Evolutionary conservation across 202 grass and related monocot genomes (phyloP).

Genomic region (Zizania palustris): DNA sequence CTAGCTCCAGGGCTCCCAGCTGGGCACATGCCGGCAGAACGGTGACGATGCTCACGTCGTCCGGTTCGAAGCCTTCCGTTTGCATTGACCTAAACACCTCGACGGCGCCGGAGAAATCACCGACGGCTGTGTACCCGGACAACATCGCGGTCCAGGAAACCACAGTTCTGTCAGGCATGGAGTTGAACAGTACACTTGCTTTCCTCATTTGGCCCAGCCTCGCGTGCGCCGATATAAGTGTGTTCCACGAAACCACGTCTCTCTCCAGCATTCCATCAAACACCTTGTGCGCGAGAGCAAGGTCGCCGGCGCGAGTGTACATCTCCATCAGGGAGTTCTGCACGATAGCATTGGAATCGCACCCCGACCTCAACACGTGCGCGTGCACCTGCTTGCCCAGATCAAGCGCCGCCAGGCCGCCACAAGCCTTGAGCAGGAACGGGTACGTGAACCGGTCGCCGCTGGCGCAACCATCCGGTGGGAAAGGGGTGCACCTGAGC

Average conservation of each 20-base stretch:
- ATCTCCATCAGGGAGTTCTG: slow-evolving; percentile 69
- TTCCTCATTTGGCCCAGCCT: slow-evolving; percentile 55
- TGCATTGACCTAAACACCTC: slow-evolving; percentile 75
- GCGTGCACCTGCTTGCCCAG: slow-evolving; percentile 54
- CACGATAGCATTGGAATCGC: slow-evolving; percentile 47
- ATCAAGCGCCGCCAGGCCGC: slow-evolving; percentile 15
- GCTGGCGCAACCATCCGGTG: neutral
- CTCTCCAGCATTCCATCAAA: slow-evolving; percentile 58
- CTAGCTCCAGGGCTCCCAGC: slow-evolving; percentile 68
- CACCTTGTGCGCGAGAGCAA: slow-evolving; percentile 43
- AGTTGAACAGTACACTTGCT: slow-evolving; percentile 47
- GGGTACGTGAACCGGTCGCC: slow-evolving; percentile 76
- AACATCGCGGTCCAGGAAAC: slow-evolving; percentile 85
- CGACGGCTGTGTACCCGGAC: slow-evolving; percentile 57
- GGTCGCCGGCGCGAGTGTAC: slow-evolving; percentile 46
- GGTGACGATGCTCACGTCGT: slow-evolving; percentile 64
- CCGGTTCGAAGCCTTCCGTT: slow-evolving; percentile 61
- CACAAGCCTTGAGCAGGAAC: slow-evolving; percentile 66
- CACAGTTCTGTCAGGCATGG: slow-evolving; percentile 62
- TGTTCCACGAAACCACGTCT: slow-evolving; percentile 73
- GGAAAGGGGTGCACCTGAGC: slow-evolving; percentile 11
- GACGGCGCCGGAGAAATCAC: slow-evolving; percentile 49
- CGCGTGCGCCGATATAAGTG: slow-evolving; percentile 64
- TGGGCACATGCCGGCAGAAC: slow-evolving; percentile 79
- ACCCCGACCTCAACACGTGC: slow-evolving; percentile 50